Percentiles rank a stretch among this genome's conserved stretches.
Evolutionary conservation across 2,329 filamentous ascomycete genomes (phyloP).

Genomic region (Alternaria sp.): DNA sequence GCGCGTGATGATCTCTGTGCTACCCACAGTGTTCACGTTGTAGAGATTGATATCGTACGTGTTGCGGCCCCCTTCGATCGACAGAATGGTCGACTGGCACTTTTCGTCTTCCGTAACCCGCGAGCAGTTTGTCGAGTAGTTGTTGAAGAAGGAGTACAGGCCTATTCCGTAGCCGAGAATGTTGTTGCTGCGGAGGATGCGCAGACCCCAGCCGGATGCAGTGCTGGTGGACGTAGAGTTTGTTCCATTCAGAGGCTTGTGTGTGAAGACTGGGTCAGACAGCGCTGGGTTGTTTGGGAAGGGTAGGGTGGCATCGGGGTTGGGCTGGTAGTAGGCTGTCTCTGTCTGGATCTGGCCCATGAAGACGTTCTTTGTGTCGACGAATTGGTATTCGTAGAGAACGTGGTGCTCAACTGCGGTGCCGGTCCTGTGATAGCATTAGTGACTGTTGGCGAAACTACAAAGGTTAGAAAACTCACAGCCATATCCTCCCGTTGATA

Average conservation of each 20-base stretch:
- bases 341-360: slow-evolving; percentile 87
- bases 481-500: slow-evolving; percentile 47
- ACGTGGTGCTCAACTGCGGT: slow-evolving; percentile 69
- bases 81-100: slow-evolving; percentile 60
- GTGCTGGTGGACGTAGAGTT: slow-evolving; percentile 34
- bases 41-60: slow-evolving; percentile 51
- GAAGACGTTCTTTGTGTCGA: slow-evolving; percentile 78
- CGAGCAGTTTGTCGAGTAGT: slow-evolving; percentile 58
- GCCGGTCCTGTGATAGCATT: slow-evolving; percentile 59
- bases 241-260: background rate
- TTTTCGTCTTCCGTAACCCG: slow-evolving; percentile 33
- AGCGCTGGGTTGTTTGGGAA: slow-evolving; percentile 66
- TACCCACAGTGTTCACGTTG: slow-evolving; percentile 56
- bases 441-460: background rate
- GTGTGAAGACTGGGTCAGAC: slow-evolving; percentile 71
- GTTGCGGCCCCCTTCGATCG: slow-evolving; percentile 50
- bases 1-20: slow-evolving; percentile 54
- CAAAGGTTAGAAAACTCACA: slow-evolving; percentile 66
- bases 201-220: slow-evolving; percentile 67
- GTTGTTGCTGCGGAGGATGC: slow-evolving; percentile 63
- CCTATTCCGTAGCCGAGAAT: slow-evolving; percentile 69
- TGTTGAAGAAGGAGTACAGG: slow-evolving; percentile 72
- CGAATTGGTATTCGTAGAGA: slow-evolving; percentile 82
- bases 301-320: slow-evolving; percentile 73
- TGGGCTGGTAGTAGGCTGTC: slow-evolving; percentile 84